Conservation (phyloP, 768 basidiomycete genomes). For the Coprinopsis marcescibilis region DNA sequence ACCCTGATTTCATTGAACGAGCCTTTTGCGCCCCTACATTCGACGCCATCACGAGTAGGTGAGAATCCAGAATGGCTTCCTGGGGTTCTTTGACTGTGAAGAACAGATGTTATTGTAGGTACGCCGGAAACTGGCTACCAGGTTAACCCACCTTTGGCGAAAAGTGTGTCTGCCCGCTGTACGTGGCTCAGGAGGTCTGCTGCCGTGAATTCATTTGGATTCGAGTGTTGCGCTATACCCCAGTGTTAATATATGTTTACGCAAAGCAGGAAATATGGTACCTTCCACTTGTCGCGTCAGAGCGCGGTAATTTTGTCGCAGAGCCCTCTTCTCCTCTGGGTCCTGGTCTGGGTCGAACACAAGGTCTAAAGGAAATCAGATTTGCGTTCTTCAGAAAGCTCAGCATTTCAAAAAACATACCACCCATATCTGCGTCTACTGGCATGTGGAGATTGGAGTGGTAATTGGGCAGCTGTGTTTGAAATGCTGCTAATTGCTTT, state of each 20-base stretch:
- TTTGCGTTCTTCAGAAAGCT: too few relatives aligned
- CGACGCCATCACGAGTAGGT: constrained; percentile 69
- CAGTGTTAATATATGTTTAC: neutral
- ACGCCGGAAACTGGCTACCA: neutral
- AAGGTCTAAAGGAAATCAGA: too few relatives aligned
- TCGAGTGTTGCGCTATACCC: constrained; percentile 37
- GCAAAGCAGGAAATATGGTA: too few relatives aligned
- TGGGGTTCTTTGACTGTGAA: constrained; percentile 67
- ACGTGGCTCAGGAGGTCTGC: constrained; percentile 53
- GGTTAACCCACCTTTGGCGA: constrained; percentile 47
- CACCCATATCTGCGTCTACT: too few relatives aligned
- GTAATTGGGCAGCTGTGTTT: too few relatives aligned
- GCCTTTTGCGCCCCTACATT: constrained; percentile 82
- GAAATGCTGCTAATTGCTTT: too few relatives aligned
- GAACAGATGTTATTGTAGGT: constrained; percentile 3
- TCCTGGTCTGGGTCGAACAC: constrained; percentile 83
- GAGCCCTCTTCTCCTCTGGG: constrained; percentile 68
- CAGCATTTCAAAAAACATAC: too few relatives aligned
- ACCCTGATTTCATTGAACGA: constrained; percentile 84
- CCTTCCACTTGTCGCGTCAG: constrained; percentile 63
- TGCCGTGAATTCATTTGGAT: constrained; percentile 51
- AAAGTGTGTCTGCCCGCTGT: constrained; percentile 53
- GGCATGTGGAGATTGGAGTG: too few relatives aligned
- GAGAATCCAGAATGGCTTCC: constrained; percentile 88
- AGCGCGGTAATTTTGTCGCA: constrained; percentile 69